Evolutionary conservation across 768 basidiomycete genomes (phyloP).

Genomic region (Ramaria rubella): DNA sequence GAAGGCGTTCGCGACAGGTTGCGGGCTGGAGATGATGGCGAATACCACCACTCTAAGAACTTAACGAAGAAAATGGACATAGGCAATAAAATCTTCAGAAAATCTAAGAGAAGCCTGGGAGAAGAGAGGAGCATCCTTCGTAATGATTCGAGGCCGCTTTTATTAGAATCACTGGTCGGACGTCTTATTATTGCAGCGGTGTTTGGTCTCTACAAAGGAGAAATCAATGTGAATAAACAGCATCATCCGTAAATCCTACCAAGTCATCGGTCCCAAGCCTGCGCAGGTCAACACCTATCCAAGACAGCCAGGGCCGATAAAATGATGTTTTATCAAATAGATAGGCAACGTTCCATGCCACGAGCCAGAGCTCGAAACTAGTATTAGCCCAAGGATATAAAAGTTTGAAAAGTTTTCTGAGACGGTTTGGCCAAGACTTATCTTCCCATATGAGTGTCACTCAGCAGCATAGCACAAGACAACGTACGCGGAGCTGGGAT

Average conservation of each 20-base stretch:
- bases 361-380: constrained; percentile 72
- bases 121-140: constrained; percentile 43
- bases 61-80: constrained; percentile 92
- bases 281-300: constrained; percentile 78
- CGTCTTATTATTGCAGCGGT: too few species aligned
- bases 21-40: constrained; percentile 80
- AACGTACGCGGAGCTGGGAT: too few species aligned
- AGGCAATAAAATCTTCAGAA: constrained; percentile 71
- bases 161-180: background rate
- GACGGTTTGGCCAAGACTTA: constrained; percentile 23
- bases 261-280: constrained; percentile 74
- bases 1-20: constrained; percentile 54
- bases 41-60: constrained; percentile 99
- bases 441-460: background rate
- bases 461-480: background rate
- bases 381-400: constrained; percentile 81
- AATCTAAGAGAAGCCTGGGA: constrained; percentile 66
- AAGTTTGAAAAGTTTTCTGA: constrained; percentile 59
- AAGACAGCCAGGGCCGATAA: constrained; percentile 87
- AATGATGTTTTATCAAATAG: constrained; percentile 80
- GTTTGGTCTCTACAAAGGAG: background rate
- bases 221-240: background rate
- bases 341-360: constrained; percentile 82
- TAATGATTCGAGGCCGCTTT: constrained; percentile 20
- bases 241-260: constrained; percentile 37